These are phyloP conservation scores for Onygenales sp. DNA, from an alignment of 2,329 filamentous ascomycete species.

Conservation along the genomic window DNA sequence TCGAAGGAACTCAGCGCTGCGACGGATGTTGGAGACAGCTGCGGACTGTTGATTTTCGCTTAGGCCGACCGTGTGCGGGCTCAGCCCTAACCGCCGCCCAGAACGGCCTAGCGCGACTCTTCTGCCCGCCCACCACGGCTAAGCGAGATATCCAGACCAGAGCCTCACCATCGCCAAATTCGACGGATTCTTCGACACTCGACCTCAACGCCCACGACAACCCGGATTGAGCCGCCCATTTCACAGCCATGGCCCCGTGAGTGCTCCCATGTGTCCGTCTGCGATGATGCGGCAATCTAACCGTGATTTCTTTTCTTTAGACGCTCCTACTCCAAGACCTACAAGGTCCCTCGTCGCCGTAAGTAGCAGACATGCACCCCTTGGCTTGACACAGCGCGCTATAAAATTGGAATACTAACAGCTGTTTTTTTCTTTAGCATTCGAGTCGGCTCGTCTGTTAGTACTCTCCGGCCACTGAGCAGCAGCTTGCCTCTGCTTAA, in stretches of 20 bases:
- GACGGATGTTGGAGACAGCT: neutral
- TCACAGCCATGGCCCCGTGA: constrained; percentile 38
- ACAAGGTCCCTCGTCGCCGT: constrained; percentile 92
- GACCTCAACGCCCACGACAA: constrained; percentile 10
- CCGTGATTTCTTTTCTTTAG: constrained; percentile 17
- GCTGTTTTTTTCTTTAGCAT: constrained; percentile 43
- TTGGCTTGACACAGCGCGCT: neutral
- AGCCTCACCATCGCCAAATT: constrained; percentile 3
- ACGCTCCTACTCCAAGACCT: constrained; percentile 95
- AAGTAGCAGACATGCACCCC: constrained; percentile 23
- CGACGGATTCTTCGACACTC: constrained; percentile 4
- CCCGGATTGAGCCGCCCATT: constrained; percentile 21
- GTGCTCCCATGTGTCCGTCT: constrained; percentile 10
- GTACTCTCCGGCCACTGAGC: constrained; percentile 91
- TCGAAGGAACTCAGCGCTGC: constrained; percentile 17
- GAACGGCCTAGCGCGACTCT: neutral
- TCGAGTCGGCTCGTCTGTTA: constrained; percentile 99
- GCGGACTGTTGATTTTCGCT: constrained; percentile 17
- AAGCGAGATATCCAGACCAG: constrained; percentile 6
- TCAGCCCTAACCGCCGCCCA: constrained; percentile 11
- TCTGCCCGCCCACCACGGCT: constrained; percentile 4
- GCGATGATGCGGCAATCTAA: constrained; percentile 5
- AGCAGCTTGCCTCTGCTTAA: constrained; percentile 94
- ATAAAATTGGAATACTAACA: constrained; percentile 7
- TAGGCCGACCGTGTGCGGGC: constrained; percentile 11